These are phyloP conservation scores for Trichoderma simmonsii DNA, from an alignment of 2,329 filamentous ascomycete genomes.

Conservation along the genomic window DNA sequence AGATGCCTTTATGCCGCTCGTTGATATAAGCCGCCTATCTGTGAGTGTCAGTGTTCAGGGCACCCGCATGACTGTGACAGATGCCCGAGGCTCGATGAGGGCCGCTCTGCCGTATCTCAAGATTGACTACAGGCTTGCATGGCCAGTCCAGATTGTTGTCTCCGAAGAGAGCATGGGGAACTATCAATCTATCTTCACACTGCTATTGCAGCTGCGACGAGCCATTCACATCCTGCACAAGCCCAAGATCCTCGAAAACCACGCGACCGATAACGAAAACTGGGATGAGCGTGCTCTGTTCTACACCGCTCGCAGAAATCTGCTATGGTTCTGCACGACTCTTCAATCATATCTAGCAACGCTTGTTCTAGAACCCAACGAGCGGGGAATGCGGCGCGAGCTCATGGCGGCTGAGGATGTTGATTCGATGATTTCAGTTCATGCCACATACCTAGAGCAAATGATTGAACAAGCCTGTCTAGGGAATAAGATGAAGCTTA, in stretches of 20 bases:
- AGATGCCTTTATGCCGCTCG: conserved; percentile 59
- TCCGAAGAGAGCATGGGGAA: conserved; percentile 58
- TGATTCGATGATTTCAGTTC: conserved; percentile 73
- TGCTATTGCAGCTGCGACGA: conserved; percentile 74
- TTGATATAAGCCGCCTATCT: conserved; percentile 62
- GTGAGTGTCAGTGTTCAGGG: conserved; percentile 49
- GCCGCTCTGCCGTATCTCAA: conserved; percentile 58
- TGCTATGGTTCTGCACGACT: conserved; percentile 75
- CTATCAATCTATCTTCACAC: conserved; percentile 71
- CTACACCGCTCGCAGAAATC: conserved; percentile 61
- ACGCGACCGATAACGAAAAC: conserved; percentile 35
- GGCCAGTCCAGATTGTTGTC: conserved; percentile 70
- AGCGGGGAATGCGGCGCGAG: conserved; percentile 51
- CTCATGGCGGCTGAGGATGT: conserved; percentile 66
- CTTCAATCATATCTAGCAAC: conserved; percentile 74
- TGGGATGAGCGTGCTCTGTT: conserved; percentile 48
- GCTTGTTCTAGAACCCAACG: conserved; percentile 64
- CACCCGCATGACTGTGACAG: conserved; percentile 42
- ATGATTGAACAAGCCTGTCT: conserved; percentile 69
- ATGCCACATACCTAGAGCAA: conserved; percentile 60
- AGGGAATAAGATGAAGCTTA: conserved; percentile 63
- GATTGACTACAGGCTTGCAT: conserved; percentile 65
- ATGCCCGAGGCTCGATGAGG: conserved; percentile 55
- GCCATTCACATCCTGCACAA: conserved; percentile 65
- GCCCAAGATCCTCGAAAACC: conserved; percentile 44